Evolutionary conservation across 1,284 basidiomycete genomes (phyloP), one percentile per base, ranked within the genome.

Genomic region (Malassezia cuniculi): DNA sequence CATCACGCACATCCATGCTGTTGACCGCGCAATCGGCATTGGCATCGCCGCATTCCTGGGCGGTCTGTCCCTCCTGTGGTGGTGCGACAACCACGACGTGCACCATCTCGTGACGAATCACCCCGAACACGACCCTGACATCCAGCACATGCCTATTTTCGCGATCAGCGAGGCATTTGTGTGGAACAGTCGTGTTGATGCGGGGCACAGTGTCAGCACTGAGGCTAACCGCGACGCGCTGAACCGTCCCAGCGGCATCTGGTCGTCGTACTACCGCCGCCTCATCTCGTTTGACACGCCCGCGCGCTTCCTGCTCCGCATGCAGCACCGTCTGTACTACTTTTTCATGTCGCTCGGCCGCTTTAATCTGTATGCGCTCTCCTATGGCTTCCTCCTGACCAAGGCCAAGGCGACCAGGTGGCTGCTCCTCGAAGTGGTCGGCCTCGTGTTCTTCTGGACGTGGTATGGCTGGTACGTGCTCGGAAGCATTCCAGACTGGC

Each of bases 41-140:
- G 64, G 80, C n/a, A 73, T 90, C 39, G 82, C 85, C 1, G 76
- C 87, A 68, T 85, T 82, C 59, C 72, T 90, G 36, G 89, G 90
- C 15, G 90, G 90, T 2, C 72, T 99, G 37, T 90, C 85, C 64
- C 75, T 93, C 25, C 82, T 85, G 27, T 99, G 90, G 93, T 99
- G 90, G 90, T 85, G 87, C 42, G 78, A 93, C 68, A 95, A 93
- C 65, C 90, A 97, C 69, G 94, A 97, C 59, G 78, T 93, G 34
- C 90, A 97, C 71, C 90, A 97, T 71, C 75, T 95, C 36, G 85
- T 95, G 41, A 85, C 90, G 22, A 97, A 97, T 61, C 87, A 95
- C 60, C 87, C 87, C 3, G 82, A 90, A 44, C 93, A 99, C 78
- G 89, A 77, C 66, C 66, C 66, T 7, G 89, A 87, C 61, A 89